Evolutionary conservation across 2,329 filamentous ascomycete species (phyloP).

Genomic region (Stagonosporopsis rhizophila): DNA sequence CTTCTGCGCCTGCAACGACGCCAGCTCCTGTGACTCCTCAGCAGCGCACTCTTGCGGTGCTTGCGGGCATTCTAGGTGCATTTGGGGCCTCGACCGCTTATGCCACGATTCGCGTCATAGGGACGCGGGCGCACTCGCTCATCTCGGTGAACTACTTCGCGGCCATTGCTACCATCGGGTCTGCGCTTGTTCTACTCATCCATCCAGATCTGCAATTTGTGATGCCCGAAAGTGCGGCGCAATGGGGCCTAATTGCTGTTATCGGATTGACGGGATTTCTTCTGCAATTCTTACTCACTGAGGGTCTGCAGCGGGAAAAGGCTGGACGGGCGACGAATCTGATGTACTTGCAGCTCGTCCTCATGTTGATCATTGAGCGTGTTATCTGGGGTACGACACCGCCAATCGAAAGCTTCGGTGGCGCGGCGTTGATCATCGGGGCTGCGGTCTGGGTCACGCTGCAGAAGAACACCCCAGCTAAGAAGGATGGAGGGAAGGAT

Average conservation of each 20-base stretch:
- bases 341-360: constrained; percentile 71
- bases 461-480: constrained; percentile 26
- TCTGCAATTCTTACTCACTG: constrained; percentile 81
- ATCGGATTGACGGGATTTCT: constrained; percentile 76
- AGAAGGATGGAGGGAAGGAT: constrained; percentile 4
- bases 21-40: constrained; percentile 56
- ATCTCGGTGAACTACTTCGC: constrained; percentile 85
- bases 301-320: constrained; percentile 74
- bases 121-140: constrained; percentile 76
- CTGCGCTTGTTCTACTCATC: constrained; percentile 62
- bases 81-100: constrained; percentile 75
- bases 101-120: constrained; percentile 78
- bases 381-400: constrained; percentile 57
- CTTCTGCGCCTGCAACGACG: constrained; percentile 6
- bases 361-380: constrained; percentile 68
- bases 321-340: constrained; percentile 66
- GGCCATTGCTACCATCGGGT: constrained; percentile 70
- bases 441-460: constrained; percentile 38
- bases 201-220: constrained; percentile 64
- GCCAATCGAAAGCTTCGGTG: constrained; percentile 32
- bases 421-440: constrained; percentile 35
- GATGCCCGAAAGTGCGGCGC: constrained; percentile 57
- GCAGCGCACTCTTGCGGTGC: constrained; percentile 72
- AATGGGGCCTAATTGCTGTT: constrained; percentile 72
- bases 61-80: constrained; percentile 75